phyloP scores from a whole-genome alignment of 2,329 filamentous ascomycete genomes.

The Phialophora tarda region DNA sequence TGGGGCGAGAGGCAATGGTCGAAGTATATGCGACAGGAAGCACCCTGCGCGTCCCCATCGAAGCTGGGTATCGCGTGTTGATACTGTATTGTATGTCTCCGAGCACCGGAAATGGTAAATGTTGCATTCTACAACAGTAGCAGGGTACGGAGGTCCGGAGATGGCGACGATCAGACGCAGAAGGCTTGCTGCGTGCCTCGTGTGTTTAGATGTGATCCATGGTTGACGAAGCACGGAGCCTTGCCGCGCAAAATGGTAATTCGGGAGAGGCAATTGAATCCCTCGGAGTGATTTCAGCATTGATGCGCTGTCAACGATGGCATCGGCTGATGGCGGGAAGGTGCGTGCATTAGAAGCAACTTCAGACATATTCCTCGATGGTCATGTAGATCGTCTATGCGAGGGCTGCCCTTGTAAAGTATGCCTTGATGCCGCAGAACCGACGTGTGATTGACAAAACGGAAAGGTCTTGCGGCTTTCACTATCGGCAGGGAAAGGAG shows the following conservation, averaged over 20 bases:
- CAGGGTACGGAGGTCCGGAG: background rate
- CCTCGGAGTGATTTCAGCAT: background rate
- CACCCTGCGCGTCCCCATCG: background rate
- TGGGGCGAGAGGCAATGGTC: background rate
- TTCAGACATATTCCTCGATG: background rate
- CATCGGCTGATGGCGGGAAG: background rate
- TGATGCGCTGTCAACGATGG: background rate
- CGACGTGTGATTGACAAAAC: background rate
- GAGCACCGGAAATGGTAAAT: background rate
- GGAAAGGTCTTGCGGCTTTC: background rate
- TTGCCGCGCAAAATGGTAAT: conserved; percentile 16
- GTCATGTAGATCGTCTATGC: background rate
- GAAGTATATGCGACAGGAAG: too few species aligned
- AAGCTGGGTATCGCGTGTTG: background rate
- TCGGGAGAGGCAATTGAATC: conserved; percentile 1
- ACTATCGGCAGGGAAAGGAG: background rate
- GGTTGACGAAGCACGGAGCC: background rate
- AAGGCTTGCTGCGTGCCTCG: background rate
- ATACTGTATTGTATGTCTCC: background rate
- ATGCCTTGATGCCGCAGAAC: background rate
- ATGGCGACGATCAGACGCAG: background rate
- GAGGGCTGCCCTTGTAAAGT: background rate
- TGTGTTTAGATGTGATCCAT: background rate
- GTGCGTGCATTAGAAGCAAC: background rate
- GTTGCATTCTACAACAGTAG: background rate